Percentiles rank a stretch among this genome's conserved stretches.
These are phyloP conservation scores for Juncus effusus DNA, from an alignment of 176 grass and related monocot genomes.

Conservation along the genomic window DNA sequence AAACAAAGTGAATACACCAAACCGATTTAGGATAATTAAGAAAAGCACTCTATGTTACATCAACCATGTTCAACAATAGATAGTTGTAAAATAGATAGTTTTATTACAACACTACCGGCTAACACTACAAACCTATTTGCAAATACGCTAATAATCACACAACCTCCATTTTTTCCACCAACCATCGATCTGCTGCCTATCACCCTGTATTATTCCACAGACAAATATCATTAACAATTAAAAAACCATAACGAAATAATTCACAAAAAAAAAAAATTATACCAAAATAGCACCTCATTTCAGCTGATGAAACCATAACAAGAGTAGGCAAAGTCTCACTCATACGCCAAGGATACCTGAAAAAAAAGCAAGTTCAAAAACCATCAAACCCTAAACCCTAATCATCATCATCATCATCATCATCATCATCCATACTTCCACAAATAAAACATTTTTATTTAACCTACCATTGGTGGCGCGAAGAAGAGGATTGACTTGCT, in stretches of 20 bases:
- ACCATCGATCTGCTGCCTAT: slow-evolving; percentile 1
- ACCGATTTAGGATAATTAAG: not conserved
- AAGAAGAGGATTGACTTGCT: slow-evolving; percentile 47
- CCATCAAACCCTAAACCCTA: no score
- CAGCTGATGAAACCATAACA: not conserved
- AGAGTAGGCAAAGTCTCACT: not conserved
- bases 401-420: not conserved
- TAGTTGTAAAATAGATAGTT: no score
- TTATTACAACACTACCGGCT: slow-evolving; percentile 19
- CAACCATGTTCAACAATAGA: slow-evolving; percentile 2
- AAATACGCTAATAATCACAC: slow-evolving; percentile 24
- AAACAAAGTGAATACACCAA: slow-evolving; percentile 5
- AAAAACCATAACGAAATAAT: not conserved
- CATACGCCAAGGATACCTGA: slow-evolving; percentile 49
- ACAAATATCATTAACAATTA: not conserved
- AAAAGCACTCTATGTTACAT: slow-evolving; percentile 15
- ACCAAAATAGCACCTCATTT: slow-evolving; percentile 11
- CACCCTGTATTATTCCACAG: slow-evolving; percentile 4
- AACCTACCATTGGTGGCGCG: slow-evolving; percentile 51
- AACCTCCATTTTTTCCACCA: slow-evolving; percentile 24
- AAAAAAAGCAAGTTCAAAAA: slow-evolving; percentile 19
- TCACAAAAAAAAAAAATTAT: slow-evolving; percentile 1
- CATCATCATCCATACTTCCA: not conserved
- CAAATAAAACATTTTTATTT: not conserved
- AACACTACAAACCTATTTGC: slow-evolving; percentile 6